These are phyloP conservation scores for Lepidium aucheri DNA, from an alignment of 345 rosid genomes.

Conservation along the genomic window DNA sequence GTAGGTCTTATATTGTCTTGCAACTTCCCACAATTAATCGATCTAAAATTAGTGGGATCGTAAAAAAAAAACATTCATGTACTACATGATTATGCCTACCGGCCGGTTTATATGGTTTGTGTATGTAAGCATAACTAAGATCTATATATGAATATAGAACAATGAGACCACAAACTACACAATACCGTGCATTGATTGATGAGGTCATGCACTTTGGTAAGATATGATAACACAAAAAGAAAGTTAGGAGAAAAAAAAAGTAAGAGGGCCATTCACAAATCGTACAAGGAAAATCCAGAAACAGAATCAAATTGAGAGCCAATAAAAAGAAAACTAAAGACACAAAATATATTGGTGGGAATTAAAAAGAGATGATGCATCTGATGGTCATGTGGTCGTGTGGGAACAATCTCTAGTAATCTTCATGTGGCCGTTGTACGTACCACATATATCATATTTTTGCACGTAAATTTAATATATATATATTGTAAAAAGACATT, in stretches of 20 bases:
- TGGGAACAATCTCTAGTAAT: slow-evolving; percentile 15
- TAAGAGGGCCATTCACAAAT: neutral
- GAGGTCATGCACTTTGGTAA: slow-evolving; percentile 9
- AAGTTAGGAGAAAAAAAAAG: neutral
- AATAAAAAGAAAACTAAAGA: neutral
- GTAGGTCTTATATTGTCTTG: too few relatives aligned
- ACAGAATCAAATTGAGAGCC: slow-evolving; percentile 17
- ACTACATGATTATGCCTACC: neutral
- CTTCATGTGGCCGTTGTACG: slow-evolving; percentile 19
- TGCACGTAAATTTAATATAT: neutral
- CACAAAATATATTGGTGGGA: neutral
- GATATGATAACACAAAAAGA: slow-evolving; percentile 3
- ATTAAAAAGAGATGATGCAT: slow-evolving; percentile 6
- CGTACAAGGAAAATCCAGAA: slow-evolving; percentile 14
- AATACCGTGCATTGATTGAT: neutral
- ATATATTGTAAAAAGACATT: neutral
- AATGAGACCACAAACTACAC: neutral
- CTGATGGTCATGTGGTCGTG: slow-evolving; percentile 26
- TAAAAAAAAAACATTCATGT: too few relatives aligned
- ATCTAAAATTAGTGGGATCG: too few relatives aligned
- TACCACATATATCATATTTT: slow-evolving; percentile 1
- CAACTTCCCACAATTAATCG: too few relatives aligned
- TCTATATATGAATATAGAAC: neutral
- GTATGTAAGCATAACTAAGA: neutral
- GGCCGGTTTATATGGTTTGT: neutral